These are phyloP conservation scores for Ramularia endophylla DNA, from an alignment of 2,329 filamentous ascomycete species.

Conservation along the genomic window DNA sequence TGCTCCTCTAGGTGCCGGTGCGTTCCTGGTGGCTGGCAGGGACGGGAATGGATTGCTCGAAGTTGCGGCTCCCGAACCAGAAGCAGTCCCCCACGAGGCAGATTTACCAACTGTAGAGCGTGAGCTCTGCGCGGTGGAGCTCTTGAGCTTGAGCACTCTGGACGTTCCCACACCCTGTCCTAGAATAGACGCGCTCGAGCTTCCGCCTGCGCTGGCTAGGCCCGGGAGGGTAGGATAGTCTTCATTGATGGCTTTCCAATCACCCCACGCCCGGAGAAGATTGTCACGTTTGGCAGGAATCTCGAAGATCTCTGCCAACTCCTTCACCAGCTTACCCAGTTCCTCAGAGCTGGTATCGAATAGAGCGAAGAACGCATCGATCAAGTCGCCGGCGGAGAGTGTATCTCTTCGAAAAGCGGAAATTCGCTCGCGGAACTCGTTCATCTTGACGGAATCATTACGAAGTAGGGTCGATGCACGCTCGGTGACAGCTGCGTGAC, in stretches of 20 bases:
- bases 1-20: slow-evolving; percentile 12
- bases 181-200: slow-evolving; percentile 40
- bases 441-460: slow-evolving; percentile 68
- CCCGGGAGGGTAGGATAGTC: slow-evolving; percentile 87
- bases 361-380: slow-evolving; percentile 81
- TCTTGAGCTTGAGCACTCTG: slow-evolving; percentile 63
- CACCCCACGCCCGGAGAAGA: slow-evolving; percentile 80
- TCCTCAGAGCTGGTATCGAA: slow-evolving; percentile 76
- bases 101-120: slow-evolving; percentile 53
- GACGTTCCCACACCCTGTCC: slow-evolving; percentile 50
- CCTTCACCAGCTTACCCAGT: slow-evolving; percentile 81
- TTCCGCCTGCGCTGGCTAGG: slow-evolving; percentile 60
- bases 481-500: slow-evolving; percentile 79
- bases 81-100: slow-evolving; percentile 51
- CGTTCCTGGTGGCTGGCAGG: slow-evolving; percentile 17
- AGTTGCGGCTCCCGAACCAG: slow-evolving; percentile 16
- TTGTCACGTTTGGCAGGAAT: slow-evolving; percentile 66
- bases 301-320: slow-evolving; percentile 89
- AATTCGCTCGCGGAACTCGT: slow-evolving; percentile 71
- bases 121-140: slow-evolving; percentile 61
- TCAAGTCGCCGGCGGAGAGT: slow-evolving; percentile 67
- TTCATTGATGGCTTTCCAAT: slow-evolving; percentile 94
- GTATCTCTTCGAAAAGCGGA: slow-evolving; percentile 67
- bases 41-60: slow-evolving; percentile 24
- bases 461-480: slow-evolving; percentile 75